Evolutionary conservation across 768 basidiomycete genomes (phyloP).

Genomic region (Asterophora lycoperdoides): DNA sequence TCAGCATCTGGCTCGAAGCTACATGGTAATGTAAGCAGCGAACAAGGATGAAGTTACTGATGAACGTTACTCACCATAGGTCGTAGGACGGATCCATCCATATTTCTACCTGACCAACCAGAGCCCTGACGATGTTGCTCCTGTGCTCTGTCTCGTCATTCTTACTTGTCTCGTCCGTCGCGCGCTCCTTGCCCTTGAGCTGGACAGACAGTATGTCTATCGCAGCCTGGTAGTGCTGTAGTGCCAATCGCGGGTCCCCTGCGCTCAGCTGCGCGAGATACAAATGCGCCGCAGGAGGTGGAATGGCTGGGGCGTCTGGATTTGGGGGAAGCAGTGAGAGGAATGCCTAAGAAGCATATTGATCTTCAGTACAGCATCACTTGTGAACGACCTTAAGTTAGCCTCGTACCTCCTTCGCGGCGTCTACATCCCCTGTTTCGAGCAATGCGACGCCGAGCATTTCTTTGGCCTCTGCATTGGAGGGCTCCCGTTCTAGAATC

Average conservation of each 20-base stretch:
- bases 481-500: constrained; percentile 58
- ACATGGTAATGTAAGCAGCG: constrained; percentile 2
- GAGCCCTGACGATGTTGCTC: constrained; percentile 68
- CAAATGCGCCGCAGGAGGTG: constrained; percentile 77
- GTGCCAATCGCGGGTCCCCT: constrained; percentile 66
- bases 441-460: constrained; percentile 76
- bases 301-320: constrained; percentile 51
- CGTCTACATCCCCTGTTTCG: constrained; percentile 73
- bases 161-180: constrained; percentile 30
- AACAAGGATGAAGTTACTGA: neutral
- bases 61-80: constrained; percentile 58
- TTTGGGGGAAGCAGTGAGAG: constrained; percentile 55
- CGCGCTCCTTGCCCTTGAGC: constrained; percentile 72
- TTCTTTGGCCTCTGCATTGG: constrained; percentile 68
- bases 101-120: constrained; percentile 88
- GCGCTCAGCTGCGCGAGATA: constrained; percentile 87
- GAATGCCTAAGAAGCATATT: constrained; percentile 49
- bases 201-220: constrained; percentile 64
- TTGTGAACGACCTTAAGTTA: constrained; percentile 1
- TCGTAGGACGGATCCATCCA: constrained; percentile 94
- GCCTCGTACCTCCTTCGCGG: constrained; percentile 57
- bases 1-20: constrained; percentile 85
- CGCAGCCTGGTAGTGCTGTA: constrained; percentile 78
- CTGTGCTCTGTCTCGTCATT: constrained; percentile 58
- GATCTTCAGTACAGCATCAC: too few species aligned